Percentiles rank a stretch among this genome's conserved stretches.
These are phyloP conservation scores for Calonectria fujianensis DNA, from an alignment of 2,329 filamentous ascomycete genomes.

Conservation along the genomic window DNA sequence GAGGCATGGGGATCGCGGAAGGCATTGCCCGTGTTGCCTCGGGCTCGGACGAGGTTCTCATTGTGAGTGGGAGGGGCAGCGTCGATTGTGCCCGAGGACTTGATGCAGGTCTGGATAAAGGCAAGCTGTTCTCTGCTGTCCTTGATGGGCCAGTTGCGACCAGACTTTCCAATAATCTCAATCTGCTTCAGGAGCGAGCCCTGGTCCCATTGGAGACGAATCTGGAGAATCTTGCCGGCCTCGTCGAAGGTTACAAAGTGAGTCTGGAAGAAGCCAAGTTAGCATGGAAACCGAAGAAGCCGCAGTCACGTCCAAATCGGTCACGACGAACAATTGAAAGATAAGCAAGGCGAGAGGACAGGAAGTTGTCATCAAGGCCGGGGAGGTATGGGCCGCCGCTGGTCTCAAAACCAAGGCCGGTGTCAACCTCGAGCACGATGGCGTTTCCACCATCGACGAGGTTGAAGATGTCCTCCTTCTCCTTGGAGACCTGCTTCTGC, in stretches of 20 bases:
- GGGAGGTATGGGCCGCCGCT: conserved; percentile 92
- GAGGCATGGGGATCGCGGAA: conserved; percentile 81
- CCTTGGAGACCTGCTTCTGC: conserved; percentile 86
- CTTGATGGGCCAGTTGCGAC: conserved; percentile 95
- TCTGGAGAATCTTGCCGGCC: conserved; percentile 86
- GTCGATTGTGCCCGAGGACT: conserved; percentile 65
- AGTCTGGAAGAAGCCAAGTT: conserved; percentile 70
- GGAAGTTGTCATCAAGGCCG: conserved; percentile 93
- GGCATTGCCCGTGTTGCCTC: conserved; percentile 72
- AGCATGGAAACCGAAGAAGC: conserved; percentile 34
- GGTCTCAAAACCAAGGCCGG: conserved; percentile 85
- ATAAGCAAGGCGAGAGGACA: conserved; percentile 86
- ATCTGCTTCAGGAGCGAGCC: conserved; percentile 93
- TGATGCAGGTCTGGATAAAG: conserved; percentile 80
- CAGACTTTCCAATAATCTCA: conserved; percentile 92
- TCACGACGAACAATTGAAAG: conserved; percentile 83
- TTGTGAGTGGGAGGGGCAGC: conserved; percentile 59
- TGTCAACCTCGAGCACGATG: conserved; percentile 89
- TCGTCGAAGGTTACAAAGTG: conserved; percentile 92
- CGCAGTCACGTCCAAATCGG: not conserved
- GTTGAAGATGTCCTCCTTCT: conserved; percentile 84
- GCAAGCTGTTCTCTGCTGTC: conserved; percentile 90
- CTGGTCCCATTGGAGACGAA: conserved; percentile 97
- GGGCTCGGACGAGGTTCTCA: conserved; percentile 65
- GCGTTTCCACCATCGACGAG: conserved; percentile 82